Evolutionary conservation across 2,329 filamentous ascomycete species (phyloP).

Genomic region (Pseudohalonectria lignicola): DNA sequence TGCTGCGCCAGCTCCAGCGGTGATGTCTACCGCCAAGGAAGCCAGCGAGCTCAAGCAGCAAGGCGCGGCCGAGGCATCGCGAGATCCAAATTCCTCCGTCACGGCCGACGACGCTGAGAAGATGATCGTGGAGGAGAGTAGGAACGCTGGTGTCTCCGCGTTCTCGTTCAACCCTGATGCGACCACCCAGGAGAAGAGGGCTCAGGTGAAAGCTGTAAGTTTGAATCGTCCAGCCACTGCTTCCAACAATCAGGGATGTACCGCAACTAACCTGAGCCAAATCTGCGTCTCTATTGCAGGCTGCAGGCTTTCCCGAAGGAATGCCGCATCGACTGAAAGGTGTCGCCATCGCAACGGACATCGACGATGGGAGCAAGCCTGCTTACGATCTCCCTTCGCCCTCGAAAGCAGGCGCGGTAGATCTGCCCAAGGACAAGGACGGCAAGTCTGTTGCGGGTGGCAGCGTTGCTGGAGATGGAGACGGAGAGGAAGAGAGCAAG

Average conservation of each 20-base stretch:
- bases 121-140: conserved; percentile 65
- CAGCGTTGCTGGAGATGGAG: conserved; percentile 40
- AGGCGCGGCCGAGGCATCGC: conserved; percentile 66
- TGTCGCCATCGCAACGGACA: conserved; percentile 66
- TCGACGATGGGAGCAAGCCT: conserved; percentile 57
- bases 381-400: conserved; percentile 70
- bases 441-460: conserved; percentile 37
- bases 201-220: conserved; percentile 66
- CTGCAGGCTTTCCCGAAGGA: conserved; percentile 40
- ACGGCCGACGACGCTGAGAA: conserved; percentile 62
- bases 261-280: background rate
- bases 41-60: conserved; percentile 66
- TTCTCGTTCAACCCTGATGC: conserved; percentile 85
- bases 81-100: conserved; percentile 56
- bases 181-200: conserved; percentile 70
- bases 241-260: background rate
- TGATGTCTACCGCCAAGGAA: conserved; percentile 18
- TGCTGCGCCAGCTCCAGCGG: conserved; percentile 6
- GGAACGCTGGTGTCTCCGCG: conserved; percentile 66
- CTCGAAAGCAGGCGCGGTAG: conserved; percentile 57
- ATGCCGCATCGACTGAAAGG: conserved; percentile 52
- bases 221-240: background rate
- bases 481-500: conserved; percentile 43
- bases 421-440: conserved; percentile 36
- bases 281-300: background rate